Percentiles rank a stretch among this genome's conserved stretches.
These are phyloP conservation scores for Fusarium xylarioides DNA, from an alignment of 2,329 filamentous ascomycete species.

Conservation along the genomic window DNA sequence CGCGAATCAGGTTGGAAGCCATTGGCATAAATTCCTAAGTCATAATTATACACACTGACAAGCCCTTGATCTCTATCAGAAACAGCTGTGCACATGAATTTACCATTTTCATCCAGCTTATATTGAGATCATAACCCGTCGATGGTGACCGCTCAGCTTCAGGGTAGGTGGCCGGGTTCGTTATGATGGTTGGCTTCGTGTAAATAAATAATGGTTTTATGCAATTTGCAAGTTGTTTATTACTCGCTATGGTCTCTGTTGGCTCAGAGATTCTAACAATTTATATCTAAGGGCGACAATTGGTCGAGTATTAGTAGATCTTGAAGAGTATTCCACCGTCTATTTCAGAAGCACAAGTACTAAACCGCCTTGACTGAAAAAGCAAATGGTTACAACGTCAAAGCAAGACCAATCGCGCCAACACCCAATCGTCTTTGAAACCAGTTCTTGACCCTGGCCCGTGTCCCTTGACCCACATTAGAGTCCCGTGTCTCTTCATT, in stretches of 20 bases:
- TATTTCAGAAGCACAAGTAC: fast-evolving
- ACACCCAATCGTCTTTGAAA: not conserved
- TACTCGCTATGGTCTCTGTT: not conserved
- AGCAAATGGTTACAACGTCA: fast-evolving
- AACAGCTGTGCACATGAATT: not conserved
- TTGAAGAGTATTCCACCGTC: fast-evolving
- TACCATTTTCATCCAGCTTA: not conserved
- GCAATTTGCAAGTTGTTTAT: not conserved
- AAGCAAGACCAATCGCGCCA: not conserved
- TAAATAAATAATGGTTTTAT: not conserved
- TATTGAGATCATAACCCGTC: not conserved
- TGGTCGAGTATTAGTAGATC: not conserved
- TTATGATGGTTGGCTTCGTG: fast-evolving
- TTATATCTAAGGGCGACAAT: fast-evolving
- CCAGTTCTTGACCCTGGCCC: not conserved
- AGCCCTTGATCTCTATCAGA: not conserved
- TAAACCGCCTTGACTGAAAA: fast-evolving
- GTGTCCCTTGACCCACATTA: fast-evolving
- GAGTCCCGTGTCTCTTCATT: not conserved
- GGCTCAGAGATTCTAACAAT: not conserved
- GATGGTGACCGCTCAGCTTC: not conserved
- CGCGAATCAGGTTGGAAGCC: not conserved
- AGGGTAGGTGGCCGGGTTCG: not conserved
- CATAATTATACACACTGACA: not conserved
- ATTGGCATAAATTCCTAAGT: not conserved